phyloP scores from a whole-genome alignment of 169 alveolate genomes.

The Ichthyophthirius multifiliis region DNA sequence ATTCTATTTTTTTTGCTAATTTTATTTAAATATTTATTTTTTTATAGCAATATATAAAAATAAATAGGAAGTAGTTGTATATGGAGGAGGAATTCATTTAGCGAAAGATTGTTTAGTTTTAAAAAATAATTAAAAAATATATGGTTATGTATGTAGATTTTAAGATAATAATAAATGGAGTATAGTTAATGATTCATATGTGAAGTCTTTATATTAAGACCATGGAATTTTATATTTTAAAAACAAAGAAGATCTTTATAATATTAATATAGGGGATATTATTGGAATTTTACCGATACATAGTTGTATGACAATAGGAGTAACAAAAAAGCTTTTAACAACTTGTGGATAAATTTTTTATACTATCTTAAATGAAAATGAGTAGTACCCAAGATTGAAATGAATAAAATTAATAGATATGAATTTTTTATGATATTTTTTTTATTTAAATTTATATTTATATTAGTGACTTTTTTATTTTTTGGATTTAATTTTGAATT shows the following conservation, averaged over 20 bases:
- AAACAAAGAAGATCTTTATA: neutral
- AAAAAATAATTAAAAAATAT: neutral
- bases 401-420: too few species aligned
- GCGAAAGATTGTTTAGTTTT: neutral
- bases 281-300: neutral
- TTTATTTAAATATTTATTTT: neutral
- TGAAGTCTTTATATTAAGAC: neutral
- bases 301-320: slow-evolving; percentile 6
- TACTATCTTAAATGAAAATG: slow-evolving; percentile 4
- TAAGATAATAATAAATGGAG: neutral
- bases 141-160: neutral
- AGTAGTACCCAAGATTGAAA: neutral
- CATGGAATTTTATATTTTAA: neutral
- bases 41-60: neutral
- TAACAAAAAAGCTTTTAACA: neutral
- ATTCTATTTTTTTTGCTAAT: neutral
- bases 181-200: neutral
- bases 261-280: neutral
- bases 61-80: neutral
- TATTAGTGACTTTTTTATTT: too few species aligned
- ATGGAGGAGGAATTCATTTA: slow-evolving; percentile 6
- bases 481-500: too few species aligned
- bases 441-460: too few species aligned
- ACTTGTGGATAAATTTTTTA: neutral
- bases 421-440: too few species aligned